Evolutionary conservation across 345 rosid species (phyloP).

Genomic region (Sonneratia alba): DNA sequence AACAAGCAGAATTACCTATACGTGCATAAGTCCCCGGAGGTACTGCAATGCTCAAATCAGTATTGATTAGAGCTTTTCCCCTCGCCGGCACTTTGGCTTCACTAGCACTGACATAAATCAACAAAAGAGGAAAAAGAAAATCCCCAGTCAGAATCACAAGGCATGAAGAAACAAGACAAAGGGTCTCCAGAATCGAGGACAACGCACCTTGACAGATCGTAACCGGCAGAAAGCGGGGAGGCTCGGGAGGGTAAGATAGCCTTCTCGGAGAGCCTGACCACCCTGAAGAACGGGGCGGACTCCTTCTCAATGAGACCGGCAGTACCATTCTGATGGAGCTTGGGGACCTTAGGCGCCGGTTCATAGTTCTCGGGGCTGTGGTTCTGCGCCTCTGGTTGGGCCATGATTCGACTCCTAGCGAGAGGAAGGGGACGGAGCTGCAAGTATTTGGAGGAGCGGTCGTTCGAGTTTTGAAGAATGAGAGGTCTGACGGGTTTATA

Average conservation of each 20-base stretch:
- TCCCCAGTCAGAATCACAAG: neutral
- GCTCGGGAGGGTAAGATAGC: constrained; percentile 64
- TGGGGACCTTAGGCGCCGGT: constrained; percentile 32
- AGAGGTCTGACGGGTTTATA: neutral
- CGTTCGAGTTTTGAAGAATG: neutral
- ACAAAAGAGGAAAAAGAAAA: neutral
- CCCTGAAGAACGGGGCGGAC: constrained; percentile 24
- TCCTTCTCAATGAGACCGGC: constrained; percentile 9
- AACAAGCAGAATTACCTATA: constrained; percentile 28
- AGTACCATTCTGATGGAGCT: constrained; percentile 31
- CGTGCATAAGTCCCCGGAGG: constrained; percentile 73
- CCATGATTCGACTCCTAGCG: neutral
- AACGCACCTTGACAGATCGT: constrained; percentile 55
- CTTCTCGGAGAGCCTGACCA: constrained; percentile 64
- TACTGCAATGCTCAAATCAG: constrained; percentile 63
- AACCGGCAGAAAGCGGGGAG: constrained; percentile 72
- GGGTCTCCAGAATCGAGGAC: too few relatives aligned
- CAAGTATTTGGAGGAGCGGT: neutral
- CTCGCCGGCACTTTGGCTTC: constrained; percentile 66
- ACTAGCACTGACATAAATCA: constrained; percentile 29
- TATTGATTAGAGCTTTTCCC: constrained; percentile 71
- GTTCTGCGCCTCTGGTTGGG: constrained; percentile 7
- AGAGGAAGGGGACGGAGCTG: neutral
- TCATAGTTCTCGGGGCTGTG: constrained; percentile 20
- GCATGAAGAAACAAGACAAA: neutral